Conservation (phyloP, 305 asterid genomes). For the Plantago coronopus region DNA sequence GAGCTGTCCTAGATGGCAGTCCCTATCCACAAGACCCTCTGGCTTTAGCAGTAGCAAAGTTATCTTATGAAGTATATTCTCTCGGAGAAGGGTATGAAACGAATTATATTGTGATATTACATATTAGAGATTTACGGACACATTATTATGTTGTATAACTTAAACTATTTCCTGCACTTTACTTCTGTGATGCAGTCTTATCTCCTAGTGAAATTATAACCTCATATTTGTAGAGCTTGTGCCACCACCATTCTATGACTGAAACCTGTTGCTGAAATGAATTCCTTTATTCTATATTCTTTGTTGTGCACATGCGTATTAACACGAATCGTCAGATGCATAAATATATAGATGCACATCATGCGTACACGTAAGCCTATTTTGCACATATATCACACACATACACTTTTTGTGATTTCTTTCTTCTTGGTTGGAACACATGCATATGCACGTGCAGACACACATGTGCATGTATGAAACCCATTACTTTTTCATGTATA, state of each 20-base stretch:
- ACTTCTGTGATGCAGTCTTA: slow-evolving; percentile 20
- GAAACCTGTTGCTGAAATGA: too few relatives aligned
- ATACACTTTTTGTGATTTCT: not conserved
- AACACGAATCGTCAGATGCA: too few relatives aligned
- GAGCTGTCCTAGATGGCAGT: slow-evolving; percentile 44
- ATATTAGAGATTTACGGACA: not conserved
- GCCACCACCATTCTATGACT: too few relatives aligned
- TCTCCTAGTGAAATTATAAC: not conserved
- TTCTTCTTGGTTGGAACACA: not conserved
- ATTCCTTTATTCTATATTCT: too few relatives aligned
- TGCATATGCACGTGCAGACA: not conserved
- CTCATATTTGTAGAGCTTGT: too few relatives aligned
- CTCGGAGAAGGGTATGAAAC: slow-evolving; percentile 91
- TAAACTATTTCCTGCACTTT: slow-evolving; percentile 6
- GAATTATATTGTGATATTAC: slow-evolving; percentile 3
- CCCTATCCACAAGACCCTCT: slow-evolving; percentile 60
- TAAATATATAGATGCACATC: too few relatives aligned
- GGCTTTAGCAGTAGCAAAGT: slow-evolving; percentile 82
- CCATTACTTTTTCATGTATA: too few relatives aligned
- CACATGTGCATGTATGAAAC: too few relatives aligned
- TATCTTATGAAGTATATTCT: slow-evolving; percentile 81
- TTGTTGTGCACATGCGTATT: too few relatives aligned
- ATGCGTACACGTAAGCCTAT: too few relatives aligned
- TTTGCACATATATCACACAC: not conserved
- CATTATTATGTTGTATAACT: not conserved